Base-by-base conservation (phyloP, 768 basidiomycete genomes). In the Boletus rex-veris region DNA sequence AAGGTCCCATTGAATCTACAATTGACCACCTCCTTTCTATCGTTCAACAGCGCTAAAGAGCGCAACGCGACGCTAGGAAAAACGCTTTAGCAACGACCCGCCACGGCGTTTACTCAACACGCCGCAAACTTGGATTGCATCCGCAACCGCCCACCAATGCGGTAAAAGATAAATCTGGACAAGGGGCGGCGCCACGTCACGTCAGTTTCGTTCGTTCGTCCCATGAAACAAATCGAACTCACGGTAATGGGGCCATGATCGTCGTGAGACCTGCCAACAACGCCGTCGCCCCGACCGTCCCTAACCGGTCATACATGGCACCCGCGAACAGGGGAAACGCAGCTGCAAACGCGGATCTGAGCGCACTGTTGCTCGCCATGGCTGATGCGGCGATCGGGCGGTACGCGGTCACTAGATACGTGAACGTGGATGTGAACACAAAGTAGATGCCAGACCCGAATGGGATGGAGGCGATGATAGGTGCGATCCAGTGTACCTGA, bases 211-310 rank as follows among this genome's bases (percentile, higher is more conserved):
- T 28, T 7, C 26, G 26, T 26, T 8, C 8, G 26, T 28, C 26
- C 26, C 26, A 28, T 8, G 26, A 28, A 6, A 33, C 15, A 15
- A 19, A 26, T 12, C 11, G 3, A 35, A 73, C 82, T 63, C 52
- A 84, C 83, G 82, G 82, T 40, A 83, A 62, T 0, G 88, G 88
- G 1, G 80, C 77, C 77, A 85, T 80, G 16, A 85, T 43, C 3
- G 80, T 77, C 53, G 79, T 77, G 11, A 90, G 63, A 1, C 87
- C 86, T 1, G 82, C 88, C 16, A 90, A 62, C n/a, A 89, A 74
- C 14, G 84, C 86, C 0, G 83, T 85, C 1, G 85, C 87, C 0
- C 88, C 88, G 0, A 86, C 85, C 0, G 84, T 82, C 0, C 88
- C 86, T 6, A 90, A 65, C 5, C 68, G 59, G 11, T 66, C 54